Percentiles rank a stretch among this genome's conserved stretches.
Evolutionary conservation across 345 rosid genomes (phyloP).

Genomic region (Hirschfeldia incana): DNA sequence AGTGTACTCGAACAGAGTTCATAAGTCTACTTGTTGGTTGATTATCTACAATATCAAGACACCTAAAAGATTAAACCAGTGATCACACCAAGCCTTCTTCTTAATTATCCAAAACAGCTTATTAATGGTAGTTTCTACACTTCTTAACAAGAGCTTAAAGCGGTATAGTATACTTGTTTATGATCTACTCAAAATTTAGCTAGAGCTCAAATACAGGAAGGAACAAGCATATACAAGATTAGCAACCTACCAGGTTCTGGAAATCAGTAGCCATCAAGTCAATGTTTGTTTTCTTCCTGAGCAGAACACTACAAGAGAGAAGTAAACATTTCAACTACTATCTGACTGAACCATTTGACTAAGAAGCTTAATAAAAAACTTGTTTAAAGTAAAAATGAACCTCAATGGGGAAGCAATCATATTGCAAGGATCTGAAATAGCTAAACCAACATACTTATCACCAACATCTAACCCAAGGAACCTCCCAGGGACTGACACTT

Average conservation of each 20-base stretch:
- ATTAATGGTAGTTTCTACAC: no score
- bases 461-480: conserved; percentile 91
- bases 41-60: no score
- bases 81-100: no score
- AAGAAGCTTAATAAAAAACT: no score
- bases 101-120: no score
- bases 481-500: conserved; percentile 43
- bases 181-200: no score
- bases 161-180: no score
- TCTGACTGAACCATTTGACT: no score
- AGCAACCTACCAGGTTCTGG: conserved; percentile 57
- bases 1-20: no score
- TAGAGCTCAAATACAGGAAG: background rate
- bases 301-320: conserved; percentile 56
- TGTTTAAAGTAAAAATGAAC: conserved; percentile 15
- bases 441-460: conserved; percentile 81
- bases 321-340: background rate
- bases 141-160: no score
- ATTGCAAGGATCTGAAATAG: conserved; percentile 59
- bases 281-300: conserved; percentile 65
- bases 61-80: no score
- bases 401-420: conserved; percentile 68
- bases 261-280: conserved; percentile 70
- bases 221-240: background rate
- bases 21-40: no score